phyloP scores from a whole-genome alignment of 179 eudicot genomes.

The Silene coronaria region DNA sequence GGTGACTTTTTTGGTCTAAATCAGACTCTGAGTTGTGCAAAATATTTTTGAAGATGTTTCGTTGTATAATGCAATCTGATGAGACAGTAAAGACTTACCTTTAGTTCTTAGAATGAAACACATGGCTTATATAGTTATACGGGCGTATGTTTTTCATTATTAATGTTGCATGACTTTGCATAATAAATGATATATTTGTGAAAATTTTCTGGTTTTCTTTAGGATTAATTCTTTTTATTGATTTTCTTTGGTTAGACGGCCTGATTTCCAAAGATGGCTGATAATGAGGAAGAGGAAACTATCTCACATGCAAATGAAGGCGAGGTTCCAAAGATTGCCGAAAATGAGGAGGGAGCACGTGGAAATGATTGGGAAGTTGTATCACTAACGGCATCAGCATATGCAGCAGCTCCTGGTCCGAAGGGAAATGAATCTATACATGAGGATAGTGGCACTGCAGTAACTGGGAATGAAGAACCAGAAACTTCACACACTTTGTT shows the following conservation, averaged over 20 bases:
- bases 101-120: background rate
- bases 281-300: constrained; percentile 22
- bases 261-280: constrained; percentile 23
- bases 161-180: background rate
- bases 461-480: constrained; percentile 35
- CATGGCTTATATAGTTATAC: background rate
- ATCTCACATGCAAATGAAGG: constrained; percentile 19
- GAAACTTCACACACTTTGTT: constrained; percentile 63
- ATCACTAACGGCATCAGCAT: constrained; percentile 80
- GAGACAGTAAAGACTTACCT: background rate
- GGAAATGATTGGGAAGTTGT: constrained; percentile 96
- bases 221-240: background rate
- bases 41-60: background rate
- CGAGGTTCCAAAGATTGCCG: constrained; percentile 19
- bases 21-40: background rate
- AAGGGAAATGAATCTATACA: constrained; percentile 37
- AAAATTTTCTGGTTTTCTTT: background rate
- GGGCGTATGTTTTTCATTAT: background rate
- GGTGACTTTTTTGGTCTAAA: background rate
- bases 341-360: constrained; percentile 50
- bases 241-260: background rate
- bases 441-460: constrained; percentile 27
- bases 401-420: constrained; percentile 84
- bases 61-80: background rate
- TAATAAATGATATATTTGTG: background rate